Evolutionary conservation across 179 eudicot genomes (phyloP), one percentile per base, ranked within the genome.

Genomic region (Pouteria campechiana): DNA sequence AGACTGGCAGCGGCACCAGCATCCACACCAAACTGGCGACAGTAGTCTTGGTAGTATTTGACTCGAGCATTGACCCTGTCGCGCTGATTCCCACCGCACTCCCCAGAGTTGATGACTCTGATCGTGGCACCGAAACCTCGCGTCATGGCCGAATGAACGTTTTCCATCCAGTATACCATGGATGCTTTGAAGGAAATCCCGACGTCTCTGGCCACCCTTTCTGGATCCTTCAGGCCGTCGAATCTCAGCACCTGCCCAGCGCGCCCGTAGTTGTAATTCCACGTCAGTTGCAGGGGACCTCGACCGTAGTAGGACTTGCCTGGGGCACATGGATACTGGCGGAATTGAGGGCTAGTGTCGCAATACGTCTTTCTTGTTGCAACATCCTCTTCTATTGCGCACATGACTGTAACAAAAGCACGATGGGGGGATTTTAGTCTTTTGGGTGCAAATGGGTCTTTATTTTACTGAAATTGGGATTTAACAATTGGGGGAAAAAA

Each of bases 91-190:
- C 68, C 68, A 11, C 55, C 46, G 20, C 68, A 62, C 32, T 62
- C 68, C 29, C 4, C 20, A 4, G 56, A 50, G 15, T 54, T 62
- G 3, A 62, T 54, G 16, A 57, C 61, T 6, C 61, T 44, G 15
- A 62, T 62, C 2, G 61, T 55, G 2, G 56, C 46, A 5, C 57
- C 68, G 12, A 62, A 62, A 0, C 68, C 68, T 28, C 42, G 48
- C 3, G 44, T 55, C 13, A 60, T 41, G 19, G 38, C 28, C 0
- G 63, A 46, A 34, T 67, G 72, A 13, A 67, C 63, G 9, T 55
- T 55, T n/a, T 31, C 46, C 47, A 41, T 61, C 59, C 68, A 65
- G 34, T 34, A 60, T 65, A 65, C 58, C n/a, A 65, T 9, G 44
- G 65, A 51, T 2, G 61, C 34, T 36, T 50, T 55, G 41, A 67